Percentiles rank a stretch among this genome's conserved stretches.
Conservation (phyloP, 371 early-diverging fungal species). For the Syncephalastrum racemosum region DNA sequence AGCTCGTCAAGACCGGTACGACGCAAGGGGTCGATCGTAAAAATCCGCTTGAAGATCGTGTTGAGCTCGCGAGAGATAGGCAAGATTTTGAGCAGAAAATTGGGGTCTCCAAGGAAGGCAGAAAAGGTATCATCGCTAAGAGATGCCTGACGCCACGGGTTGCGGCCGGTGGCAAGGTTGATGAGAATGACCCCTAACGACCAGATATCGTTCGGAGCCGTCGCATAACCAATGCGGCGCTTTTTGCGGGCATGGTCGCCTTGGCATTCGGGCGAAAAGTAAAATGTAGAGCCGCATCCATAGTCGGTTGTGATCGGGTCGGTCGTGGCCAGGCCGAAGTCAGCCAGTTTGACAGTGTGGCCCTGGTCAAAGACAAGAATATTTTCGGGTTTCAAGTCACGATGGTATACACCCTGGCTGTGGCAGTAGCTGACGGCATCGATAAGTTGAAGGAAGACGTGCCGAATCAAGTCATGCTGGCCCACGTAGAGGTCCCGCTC, state of each 20-base stretch:
- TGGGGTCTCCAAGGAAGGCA: conserved; percentile 60
- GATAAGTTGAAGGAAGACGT: conserved; percentile 56
- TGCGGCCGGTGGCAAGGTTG: conserved; percentile 73
- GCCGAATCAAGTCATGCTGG: conserved; percentile 44
- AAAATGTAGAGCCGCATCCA: conserved; percentile 90
- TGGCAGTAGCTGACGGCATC: conserved; percentile 62
- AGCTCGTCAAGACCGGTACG: conserved; percentile 74
- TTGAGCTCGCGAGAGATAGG: conserved; percentile 74
- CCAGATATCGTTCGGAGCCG: conserved; percentile 85
- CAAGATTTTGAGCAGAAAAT: conserved; percentile 61
- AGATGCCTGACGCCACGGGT: conserved; percentile 82
- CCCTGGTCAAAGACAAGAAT: conserved; percentile 54
- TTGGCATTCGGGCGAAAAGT: conserved; percentile 93
- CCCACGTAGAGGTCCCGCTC: conserved; percentile 52
- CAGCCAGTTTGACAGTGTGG: conserved; percentile 76
- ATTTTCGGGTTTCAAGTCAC: conserved; percentile 81
- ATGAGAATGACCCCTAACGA: conserved; percentile 82
- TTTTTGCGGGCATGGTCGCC: conserved; percentile 51
- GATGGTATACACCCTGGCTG: conserved; percentile 56
- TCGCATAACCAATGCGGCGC: conserved; percentile 56
- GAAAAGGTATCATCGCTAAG: conserved; percentile 73
- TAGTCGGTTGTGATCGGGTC: conserved; percentile 72
- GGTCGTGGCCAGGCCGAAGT: conserved; percentile 91
- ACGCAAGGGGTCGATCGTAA: conserved; percentile 67
- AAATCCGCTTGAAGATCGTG: conserved; percentile 69